Percentiles rank a stretch among this genome's conserved stretches.
Conservation (phyloP, 495 filamentous ascomycete species). For the Amorphotheca resinae region DNA sequence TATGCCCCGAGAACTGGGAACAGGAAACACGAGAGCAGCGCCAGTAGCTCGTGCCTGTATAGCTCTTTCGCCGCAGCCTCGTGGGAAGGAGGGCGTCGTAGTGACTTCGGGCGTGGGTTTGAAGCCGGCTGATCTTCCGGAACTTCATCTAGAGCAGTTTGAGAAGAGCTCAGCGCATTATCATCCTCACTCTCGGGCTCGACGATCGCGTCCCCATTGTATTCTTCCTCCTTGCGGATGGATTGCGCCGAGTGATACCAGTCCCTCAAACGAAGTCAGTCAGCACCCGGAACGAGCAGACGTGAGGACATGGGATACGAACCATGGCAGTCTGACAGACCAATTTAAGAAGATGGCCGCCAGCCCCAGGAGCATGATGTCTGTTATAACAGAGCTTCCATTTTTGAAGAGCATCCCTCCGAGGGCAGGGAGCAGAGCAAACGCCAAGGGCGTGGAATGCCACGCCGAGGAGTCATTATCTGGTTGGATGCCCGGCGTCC, state of each 20-base stretch:
- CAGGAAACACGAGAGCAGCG: constrained; percentile 65
- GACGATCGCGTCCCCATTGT: constrained; percentile 32
- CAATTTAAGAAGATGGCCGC: constrained; percentile 85
- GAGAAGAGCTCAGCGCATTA: constrained; percentile 17
- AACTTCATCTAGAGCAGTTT: constrained; percentile 26
- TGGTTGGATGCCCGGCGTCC: not conserved
- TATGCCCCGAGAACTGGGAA: constrained; percentile 67
- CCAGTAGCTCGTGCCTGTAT: constrained; percentile 58
- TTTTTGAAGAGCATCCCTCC: constrained; percentile 77
- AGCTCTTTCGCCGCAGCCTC: constrained; percentile 48
- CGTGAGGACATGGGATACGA: too few species aligned
- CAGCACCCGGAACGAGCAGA: too few species aligned
- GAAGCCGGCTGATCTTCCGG: constrained; percentile 25
- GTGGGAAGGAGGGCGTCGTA: constrained; percentile 11
- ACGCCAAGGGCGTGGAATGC: constrained; percentile 64
- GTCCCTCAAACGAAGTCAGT: constrained; percentile 41
- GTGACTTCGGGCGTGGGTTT: constrained; percentile 7
- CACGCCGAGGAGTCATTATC: constrained; percentile 47
- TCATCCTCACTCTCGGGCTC: constrained; percentile 34
- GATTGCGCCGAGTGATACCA: constrained; percentile 82
- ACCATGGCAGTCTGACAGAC: constrained; percentile 88
- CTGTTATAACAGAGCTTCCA: constrained; percentile 70
- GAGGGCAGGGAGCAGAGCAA: constrained; percentile 74
- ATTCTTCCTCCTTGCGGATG: constrained; percentile 36
- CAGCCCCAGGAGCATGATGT: constrained; percentile 65